These are phyloP conservation scores for Phytophthora sansomeana DNA, from an alignment of 352 stramenopile genomes.

Conservation along the genomic window DNA sequence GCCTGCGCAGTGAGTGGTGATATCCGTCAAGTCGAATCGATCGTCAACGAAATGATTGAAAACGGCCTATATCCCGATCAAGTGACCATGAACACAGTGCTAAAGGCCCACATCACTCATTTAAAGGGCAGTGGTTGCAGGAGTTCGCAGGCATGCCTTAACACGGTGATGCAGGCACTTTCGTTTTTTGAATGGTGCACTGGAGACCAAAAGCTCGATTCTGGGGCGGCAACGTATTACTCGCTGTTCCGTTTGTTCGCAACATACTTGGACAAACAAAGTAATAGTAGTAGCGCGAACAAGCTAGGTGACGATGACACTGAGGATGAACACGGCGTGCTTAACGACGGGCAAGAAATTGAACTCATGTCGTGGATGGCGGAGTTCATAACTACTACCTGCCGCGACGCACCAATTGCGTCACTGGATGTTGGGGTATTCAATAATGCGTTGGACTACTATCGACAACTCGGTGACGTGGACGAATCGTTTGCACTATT, in stretches of 20 bases:
- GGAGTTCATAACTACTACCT: constrained; percentile 57
- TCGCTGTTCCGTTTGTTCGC: constrained; percentile 64
- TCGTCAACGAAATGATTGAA: constrained; percentile 49
- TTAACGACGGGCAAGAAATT: constrained; percentile 27
- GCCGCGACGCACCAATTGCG: constrained; percentile 40
- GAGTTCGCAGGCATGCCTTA: constrained; percentile 22
- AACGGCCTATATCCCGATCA: constrained; percentile 37
- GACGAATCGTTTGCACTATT: constrained; percentile 62
- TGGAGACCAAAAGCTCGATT: constrained; percentile 34
- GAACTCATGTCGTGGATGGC: constrained; percentile 40
- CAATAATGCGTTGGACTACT: constrained; percentile 75
- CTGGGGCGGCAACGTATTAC: constrained; percentile 51
- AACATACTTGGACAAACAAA: constrained; percentile 41
- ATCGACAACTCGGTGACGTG: constrained; percentile 56
- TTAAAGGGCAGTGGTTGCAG: constrained; percentile 20
- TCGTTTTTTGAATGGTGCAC: constrained; percentile 47
- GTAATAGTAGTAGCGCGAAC: not conserved
- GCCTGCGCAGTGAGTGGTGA: constrained; percentile 46
- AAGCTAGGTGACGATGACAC: not conserved
- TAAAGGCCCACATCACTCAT: constrained; percentile 44
- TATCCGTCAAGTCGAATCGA: constrained; percentile 37
- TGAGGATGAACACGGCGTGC: constrained; percentile 16
- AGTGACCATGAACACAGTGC: constrained; percentile 64
- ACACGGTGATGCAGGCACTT: constrained; percentile 37
- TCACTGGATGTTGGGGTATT: constrained; percentile 61